Evolutionary conservation across 305 asterid genomes (phyloP).

Genomic region (Fraxinus xanthoxyloides): DNA sequence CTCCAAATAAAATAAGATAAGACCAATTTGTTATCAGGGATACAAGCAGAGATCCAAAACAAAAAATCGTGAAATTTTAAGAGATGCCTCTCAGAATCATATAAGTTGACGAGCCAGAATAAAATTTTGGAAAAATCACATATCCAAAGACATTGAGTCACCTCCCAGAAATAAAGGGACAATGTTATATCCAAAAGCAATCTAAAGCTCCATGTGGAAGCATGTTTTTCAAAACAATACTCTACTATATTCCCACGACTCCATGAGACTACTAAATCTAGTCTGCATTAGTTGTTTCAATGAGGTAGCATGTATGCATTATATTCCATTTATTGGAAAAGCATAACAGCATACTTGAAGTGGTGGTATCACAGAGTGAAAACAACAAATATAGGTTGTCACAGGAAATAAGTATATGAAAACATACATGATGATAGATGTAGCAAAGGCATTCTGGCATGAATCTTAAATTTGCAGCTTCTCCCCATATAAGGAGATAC

Average conservation of each 20-base stretch:
- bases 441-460: slow-evolving; percentile 99
- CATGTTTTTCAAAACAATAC: not conserved
- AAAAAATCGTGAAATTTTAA: not conserved
- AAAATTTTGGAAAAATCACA: not conserved
- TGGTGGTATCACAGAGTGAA: not conserved
- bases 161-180: not conserved
- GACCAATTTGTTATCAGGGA: not conserved
- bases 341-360: slow-evolving; percentile 11
- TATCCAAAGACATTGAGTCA: not conserved
- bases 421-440: slow-evolving; percentile 90
- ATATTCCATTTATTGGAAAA: not conserved
- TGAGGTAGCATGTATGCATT: not conserved
- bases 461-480: slow-evolving; percentile 96
- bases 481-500: slow-evolving; percentile 98
- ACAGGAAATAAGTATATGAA: slow-evolving; percentile 26
- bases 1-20: not conserved
- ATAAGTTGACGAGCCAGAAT: slow-evolving; percentile 7
- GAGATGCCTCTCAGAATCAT: not conserved
- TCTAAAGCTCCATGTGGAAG: not conserved
- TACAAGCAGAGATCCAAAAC: not conserved
- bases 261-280: not conserved
- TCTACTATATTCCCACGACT: not conserved
- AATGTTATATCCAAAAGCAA: not conserved
- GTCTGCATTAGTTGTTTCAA: not conserved
- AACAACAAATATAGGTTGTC: slow-evolving; percentile 3